Evolutionary conservation across 2,329 filamentous ascomycete species (phyloP), one percentile per base, ranked within the genome.

Genomic region (Pseudogymnoascus sp.): DNA sequence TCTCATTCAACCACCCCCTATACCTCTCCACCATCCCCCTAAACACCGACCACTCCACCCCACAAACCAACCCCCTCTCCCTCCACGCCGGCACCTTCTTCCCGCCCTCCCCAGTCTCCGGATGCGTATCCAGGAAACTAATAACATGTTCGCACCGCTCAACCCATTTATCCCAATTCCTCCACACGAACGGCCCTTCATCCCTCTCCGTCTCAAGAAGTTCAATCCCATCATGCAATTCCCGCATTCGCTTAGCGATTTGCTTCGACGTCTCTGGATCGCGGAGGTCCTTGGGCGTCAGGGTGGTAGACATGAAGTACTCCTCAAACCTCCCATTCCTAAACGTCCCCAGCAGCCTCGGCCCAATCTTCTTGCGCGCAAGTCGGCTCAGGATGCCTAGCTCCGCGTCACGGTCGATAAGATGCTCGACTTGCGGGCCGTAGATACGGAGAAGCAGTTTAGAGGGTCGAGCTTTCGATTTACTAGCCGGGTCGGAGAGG

Each of bases 171-270:
- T 97, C 92, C 93, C 93, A 99, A 72, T 96, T 97, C 68, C 84
- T 86, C 84, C 91, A 96, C 10, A 96, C 88, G 63, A 86, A 88
- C 0, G 94, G 89, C 0, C 94, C 94, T 18, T 82, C 86, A 37
- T 89, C 83, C 60, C 86, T 83, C 75, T 99, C 94, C 37, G 86
- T 80, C 1, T 88, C 83, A 0, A 96, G 81, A 18, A 99, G 79
- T 28, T 97, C 92, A 66, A 99, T 88, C 0, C 94, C 94, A 61
- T 96, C 90, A 70, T 99, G 94, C 37, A 99, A 81, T 75, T 99
- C 94, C 66, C 92, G 84, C 91, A 99, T 96, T 60, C 94, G 90
- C 79, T 97, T 97, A 11, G 94, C 93, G 71, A 99, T 99, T 72
- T 96, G 90, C 71, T 84, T 89, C 35, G 90, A 95, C 0, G 91